phyloP scores from a whole-genome alignment of 805 yeast genomes.

The Starmerella scarabaei region DNA sequence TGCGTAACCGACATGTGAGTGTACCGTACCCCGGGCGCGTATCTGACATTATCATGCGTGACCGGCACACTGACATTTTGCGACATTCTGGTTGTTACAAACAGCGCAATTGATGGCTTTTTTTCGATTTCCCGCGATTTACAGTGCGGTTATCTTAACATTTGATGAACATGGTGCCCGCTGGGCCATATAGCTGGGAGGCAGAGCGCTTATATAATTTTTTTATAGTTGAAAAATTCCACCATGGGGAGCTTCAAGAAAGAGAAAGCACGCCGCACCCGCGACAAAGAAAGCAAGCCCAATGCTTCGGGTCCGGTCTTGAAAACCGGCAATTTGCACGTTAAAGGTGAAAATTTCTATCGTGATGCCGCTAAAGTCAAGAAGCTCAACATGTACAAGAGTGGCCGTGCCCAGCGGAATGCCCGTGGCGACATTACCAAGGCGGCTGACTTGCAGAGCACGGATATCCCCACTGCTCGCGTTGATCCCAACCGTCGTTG shows the following conservation, averaged over 20 bases:
- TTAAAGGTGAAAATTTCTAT: constrained; percentile 94
- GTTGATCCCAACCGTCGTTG: constrained; percentile 94
- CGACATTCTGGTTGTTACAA: too few relatives aligned
- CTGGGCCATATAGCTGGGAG: too few relatives aligned
- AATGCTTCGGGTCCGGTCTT: constrained; percentile 13
- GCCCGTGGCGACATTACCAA: constrained; percentile 74
- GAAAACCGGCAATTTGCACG: constrained; percentile 84
- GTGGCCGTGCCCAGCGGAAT: constrained; percentile 77
- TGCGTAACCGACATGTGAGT: neutral
- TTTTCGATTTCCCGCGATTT: too few relatives aligned
- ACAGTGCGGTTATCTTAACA: too few relatives aligned
- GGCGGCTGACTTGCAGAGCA: constrained; percentile 80
- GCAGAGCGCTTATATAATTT: constrained; percentile 3
- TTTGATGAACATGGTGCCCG: neutral
- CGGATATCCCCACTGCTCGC: constrained; percentile 79
- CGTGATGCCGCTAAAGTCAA: constrained; percentile 82
- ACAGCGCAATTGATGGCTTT: too few relatives aligned
- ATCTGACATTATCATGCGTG: too few relatives aligned
- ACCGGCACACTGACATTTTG: too few relatives aligned
- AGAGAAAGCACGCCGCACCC: constrained; percentile 73
- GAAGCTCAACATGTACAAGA: constrained; percentile 82
- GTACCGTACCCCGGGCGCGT: too few relatives aligned
- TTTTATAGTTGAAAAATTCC: constrained; percentile 2
- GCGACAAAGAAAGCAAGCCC: constrained; percentile 50
- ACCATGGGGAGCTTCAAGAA: constrained; percentile 87